Conservation (phyloP, 1,284 basidiomycete species). For the Coniferiporia sulphurascens region DNA sequence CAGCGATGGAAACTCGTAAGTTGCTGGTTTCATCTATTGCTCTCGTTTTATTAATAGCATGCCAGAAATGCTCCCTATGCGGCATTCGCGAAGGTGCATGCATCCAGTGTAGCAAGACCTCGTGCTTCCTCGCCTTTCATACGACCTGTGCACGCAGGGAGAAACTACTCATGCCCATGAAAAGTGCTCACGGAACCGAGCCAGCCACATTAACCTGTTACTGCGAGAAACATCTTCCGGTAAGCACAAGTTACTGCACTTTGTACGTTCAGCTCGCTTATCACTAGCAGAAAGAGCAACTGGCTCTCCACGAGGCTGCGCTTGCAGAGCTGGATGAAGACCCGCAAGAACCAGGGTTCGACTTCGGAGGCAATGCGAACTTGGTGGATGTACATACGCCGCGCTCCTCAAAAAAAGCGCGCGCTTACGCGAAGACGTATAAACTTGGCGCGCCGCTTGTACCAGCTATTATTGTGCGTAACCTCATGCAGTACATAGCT, state of each 20-base stretch:
- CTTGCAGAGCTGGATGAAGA: conserved; percentile 33
- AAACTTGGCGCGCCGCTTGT: conserved; percentile 75
- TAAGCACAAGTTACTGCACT: conserved; percentile 35
- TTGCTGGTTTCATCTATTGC: conserved; percentile 15
- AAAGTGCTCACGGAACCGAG: conserved; percentile 70
- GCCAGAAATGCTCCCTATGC: conserved; percentile 83
- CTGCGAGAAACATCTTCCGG: conserved; percentile 88
- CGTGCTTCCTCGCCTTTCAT: conserved; percentile 94
- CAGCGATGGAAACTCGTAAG: conserved; percentile 91
- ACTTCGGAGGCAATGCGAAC: conserved; percentile 29
- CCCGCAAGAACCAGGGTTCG: conserved; percentile 26
- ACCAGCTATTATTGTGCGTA: conserved; percentile 67
- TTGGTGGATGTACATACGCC: conserved; percentile 26
- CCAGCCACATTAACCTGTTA: conserved; percentile 68
- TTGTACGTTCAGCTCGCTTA: conserved; percentile 12
- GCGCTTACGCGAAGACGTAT: conserved; percentile 79
- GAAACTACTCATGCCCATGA: conserved; percentile 84
- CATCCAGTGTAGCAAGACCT: conserved; percentile 92
- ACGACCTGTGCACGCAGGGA: conserved; percentile 89
- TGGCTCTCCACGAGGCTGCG: conserved; percentile 53
- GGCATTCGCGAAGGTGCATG: conserved; percentile 83
- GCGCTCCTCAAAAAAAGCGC: conserved; percentile 58
- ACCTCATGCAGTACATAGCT: conserved; percentile 73
- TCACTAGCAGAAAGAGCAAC: conserved; percentile 55
- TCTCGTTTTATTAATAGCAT: conserved; percentile 1